Conservation (phyloP, 2,329 filamentous ascomycete species). For the Pleurostoma richardsiae region DNA sequence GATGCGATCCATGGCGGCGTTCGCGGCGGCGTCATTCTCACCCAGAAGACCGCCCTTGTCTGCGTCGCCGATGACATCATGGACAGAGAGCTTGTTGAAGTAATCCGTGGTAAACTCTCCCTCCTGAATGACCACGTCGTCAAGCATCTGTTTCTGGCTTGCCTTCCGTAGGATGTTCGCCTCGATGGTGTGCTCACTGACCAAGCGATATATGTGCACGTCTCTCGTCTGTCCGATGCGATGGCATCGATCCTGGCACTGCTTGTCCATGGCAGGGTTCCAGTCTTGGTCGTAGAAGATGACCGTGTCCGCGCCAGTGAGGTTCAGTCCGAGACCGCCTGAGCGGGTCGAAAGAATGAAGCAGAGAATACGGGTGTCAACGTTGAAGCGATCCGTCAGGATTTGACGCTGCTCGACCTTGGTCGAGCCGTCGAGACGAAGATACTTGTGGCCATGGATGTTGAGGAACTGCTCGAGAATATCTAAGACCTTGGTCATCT, state of each 20-base stretch:
- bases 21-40: slow-evolving; percentile 67
- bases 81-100: slow-evolving; percentile 72
- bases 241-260: slow-evolving; percentile 96
- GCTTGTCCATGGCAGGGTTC: slow-evolving; percentile 99
- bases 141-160: slow-evolving; percentile 95
- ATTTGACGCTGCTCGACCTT: slow-evolving; percentile 95
- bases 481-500: slow-evolving; percentile 98
- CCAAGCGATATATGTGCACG: slow-evolving; percentile 94
- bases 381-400: slow-evolving; percentile 93
- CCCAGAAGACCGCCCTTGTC: slow-evolving; percentile 50
- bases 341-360: slow-evolving; percentile 96
- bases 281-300: slow-evolving; percentile 99
- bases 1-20: slow-evolving; percentile 80
- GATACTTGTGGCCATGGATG: slow-evolving; percentile 94
- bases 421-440: slow-evolving; percentile 92
- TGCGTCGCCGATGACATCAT: slow-evolving; percentile 60
- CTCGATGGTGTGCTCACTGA: slow-evolving; percentile 92
- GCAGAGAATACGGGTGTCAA: slow-evolving; percentile 83
- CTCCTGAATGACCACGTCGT: slow-evolving; percentile 97
- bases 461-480: slow-evolving; percentile 97
- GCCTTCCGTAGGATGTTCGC: slow-evolving; percentile 96
- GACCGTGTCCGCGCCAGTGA: slow-evolving; percentile 94
- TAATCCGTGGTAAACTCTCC: slow-evolving; percentile 97
- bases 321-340: slow-evolving; percentile 90
- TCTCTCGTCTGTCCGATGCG: slow-evolving; percentile 96